Conservation (phyloP, 2,329 filamentous ascomycete genomes). For the Colletotrichum simmondsii region DNA sequence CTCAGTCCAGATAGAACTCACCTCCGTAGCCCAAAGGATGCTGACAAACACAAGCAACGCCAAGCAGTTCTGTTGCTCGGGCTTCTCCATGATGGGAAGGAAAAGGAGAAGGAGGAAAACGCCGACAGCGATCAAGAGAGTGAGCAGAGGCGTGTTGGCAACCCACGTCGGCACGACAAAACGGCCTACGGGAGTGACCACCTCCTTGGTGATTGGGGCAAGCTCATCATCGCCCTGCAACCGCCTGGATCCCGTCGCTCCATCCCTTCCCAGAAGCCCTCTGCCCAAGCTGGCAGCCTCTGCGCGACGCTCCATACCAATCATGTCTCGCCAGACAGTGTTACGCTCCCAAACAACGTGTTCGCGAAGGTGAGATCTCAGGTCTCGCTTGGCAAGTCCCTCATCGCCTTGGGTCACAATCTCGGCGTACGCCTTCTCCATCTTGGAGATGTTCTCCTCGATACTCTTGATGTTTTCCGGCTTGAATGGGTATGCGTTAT, state of each 20-base stretch:
- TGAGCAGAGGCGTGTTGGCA: slow-evolving; percentile 83
- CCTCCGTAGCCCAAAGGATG: slow-evolving; percentile 95
- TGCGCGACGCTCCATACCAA: slow-evolving; percentile 94
- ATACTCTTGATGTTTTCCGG: slow-evolving; percentile 76
- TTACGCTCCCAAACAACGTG: slow-evolving; percentile 99
- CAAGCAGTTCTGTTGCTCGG: slow-evolving; percentile 95
- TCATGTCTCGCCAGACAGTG: slow-evolving; percentile 99
- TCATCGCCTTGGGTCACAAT: slow-evolving; percentile 86
- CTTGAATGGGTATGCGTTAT: slow-evolving; percentile 84
- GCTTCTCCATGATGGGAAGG: slow-evolving; percentile 83
- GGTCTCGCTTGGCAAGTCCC: slow-evolving; percentile 80
- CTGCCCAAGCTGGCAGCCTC: slow-evolving; percentile 93
- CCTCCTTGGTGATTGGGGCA: slow-evolving; percentile 69
- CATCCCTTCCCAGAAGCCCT: slow-evolving; percentile 81
- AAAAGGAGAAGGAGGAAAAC: slow-evolving; percentile 81
- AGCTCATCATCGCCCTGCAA: slow-evolving; percentile 88
- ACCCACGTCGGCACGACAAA: slow-evolving; percentile 85
- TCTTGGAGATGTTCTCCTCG: slow-evolving; percentile 75
- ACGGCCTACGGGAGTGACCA: slow-evolving; percentile 83
- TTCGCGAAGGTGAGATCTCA: slow-evolving; percentile 90
- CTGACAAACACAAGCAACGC: slow-evolving; percentile 95
- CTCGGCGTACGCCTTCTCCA: slow-evolving; percentile 84
- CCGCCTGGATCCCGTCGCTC: slow-evolving; percentile 73
- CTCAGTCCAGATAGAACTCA: slow-evolving; percentile 49
- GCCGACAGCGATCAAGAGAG: slow-evolving; percentile 74